Percentiles rank a stretch among this genome's conserved stretches.
Evolutionary conservation across 306 rosid genomes (phyloP).

Genomic region (Trifolium dubium): DNA sequence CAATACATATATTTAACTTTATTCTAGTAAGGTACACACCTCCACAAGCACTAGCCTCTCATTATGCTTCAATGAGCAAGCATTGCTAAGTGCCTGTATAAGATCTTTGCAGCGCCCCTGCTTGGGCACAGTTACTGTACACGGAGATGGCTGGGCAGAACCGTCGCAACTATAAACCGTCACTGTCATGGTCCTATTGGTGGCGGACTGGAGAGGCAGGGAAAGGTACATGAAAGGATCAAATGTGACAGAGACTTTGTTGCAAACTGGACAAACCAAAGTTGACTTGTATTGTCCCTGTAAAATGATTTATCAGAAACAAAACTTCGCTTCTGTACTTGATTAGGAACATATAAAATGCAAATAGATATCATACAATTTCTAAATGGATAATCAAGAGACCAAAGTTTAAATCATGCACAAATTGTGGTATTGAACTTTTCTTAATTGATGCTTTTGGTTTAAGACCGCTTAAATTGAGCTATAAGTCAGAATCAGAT

Average conservation of each 20-base stretch:
- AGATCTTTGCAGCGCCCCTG: slow-evolving; percentile 97
- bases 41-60: slow-evolving; percentile 87
- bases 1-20: slow-evolving; percentile 23
- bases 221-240: slow-evolving; percentile 99
- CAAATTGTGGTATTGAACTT: slow-evolving; percentile 15
- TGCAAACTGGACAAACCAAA: slow-evolving; percentile 95
- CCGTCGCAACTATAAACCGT: slow-evolving; percentile 85
- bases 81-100: slow-evolving; percentile 84
- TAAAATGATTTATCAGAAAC: slow-evolving; percentile 44
- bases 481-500: too few relatives aligned
- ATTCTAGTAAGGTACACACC: slow-evolving; percentile 53
- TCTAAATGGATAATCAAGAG: slow-evolving; percentile 22
- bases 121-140: slow-evolving; percentile 88
- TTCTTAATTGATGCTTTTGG: slow-evolving; percentile 20
- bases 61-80: slow-evolving; percentile 79
- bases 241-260: slow-evolving; percentile 96
- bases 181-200: slow-evolving; percentile 73
- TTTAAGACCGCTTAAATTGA: not conserved
- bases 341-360: slow-evolving; percentile 26
- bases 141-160: slow-evolving; percentile 68
- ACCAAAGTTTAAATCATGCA: slow-evolving; percentile 28
- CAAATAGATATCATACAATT: slow-evolving; percentile 28
- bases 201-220: slow-evolving; percentile 86
- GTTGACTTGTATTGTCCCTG: slow-evolving; percentile 99
- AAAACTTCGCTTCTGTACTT: slow-evolving; percentile 42